These are phyloP conservation scores for Umbelopsis sp. DNA, from an alignment of 371 early-diverging fungal species.

Conservation along the genomic window DNA sequence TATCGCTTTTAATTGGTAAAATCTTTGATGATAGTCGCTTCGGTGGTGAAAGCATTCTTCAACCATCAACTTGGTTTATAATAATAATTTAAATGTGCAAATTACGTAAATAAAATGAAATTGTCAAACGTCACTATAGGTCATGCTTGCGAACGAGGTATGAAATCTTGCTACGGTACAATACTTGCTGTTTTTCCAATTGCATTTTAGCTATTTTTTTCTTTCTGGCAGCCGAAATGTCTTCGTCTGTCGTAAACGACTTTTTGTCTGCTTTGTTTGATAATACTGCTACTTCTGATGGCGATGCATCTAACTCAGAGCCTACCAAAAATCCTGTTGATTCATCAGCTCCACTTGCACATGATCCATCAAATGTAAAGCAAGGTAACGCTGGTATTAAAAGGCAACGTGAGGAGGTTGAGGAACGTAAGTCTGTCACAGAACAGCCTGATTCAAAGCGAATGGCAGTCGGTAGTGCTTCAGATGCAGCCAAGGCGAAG, in stretches of 20 bases:
- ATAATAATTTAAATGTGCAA: background rate
- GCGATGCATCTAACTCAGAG: slow-evolving; percentile 74
- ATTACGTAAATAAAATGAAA: background rate
- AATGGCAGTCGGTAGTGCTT: slow-evolving; percentile 14
- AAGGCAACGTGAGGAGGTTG: slow-evolving; percentile 17
- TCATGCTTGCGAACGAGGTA: background rate
- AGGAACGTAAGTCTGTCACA: slow-evolving; percentile 21
- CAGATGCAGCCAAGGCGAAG: background rate
- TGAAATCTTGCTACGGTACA: background rate
- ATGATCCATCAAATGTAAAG: background rate
- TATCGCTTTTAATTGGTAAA: too few relatives aligned
- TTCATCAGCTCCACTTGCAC: slow-evolving; percentile 19
- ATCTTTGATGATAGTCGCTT: too few relatives aligned
- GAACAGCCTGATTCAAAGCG: slow-evolving; percentile 15
- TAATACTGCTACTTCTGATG: slow-evolving; percentile 60
- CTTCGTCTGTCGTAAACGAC: slow-evolving; percentile 49
- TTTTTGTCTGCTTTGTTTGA: slow-evolving; percentile 54
- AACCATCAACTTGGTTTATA: too few relatives aligned
- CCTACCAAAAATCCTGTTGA: slow-evolving; percentile 63
- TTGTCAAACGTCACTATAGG: slow-evolving; percentile 1
- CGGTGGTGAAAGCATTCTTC: too few relatives aligned
- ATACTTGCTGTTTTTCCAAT: background rate
- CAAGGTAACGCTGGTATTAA: slow-evolving; percentile 12
- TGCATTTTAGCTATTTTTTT: background rate
- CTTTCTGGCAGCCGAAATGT: slow-evolving; percentile 3